Percentiles rank a stretch among this genome's conserved stretches.
Evolutionary conservation across 768 basidiomycete genomes (phyloP).

Genomic region (Asterophora lycoperdoides): DNA sequence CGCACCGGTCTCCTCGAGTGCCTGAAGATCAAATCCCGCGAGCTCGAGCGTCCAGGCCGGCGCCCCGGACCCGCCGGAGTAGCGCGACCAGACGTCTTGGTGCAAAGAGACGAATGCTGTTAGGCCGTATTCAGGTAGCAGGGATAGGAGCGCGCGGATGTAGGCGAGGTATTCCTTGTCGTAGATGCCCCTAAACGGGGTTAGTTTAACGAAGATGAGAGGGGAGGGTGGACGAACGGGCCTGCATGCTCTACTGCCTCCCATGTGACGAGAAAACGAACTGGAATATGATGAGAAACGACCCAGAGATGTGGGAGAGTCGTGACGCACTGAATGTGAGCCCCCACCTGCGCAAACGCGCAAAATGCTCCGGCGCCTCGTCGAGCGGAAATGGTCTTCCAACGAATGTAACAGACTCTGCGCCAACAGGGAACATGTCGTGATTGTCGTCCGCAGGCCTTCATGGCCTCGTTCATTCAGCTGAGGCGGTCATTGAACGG

Average conservation of each 20-base stretch:
- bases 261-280: conserved; percentile 94
- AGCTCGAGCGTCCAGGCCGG: conserved; percentile 92
- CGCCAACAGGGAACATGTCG: conserved; percentile 61
- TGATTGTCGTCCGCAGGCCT: conserved; percentile 72
- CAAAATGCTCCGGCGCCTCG: conserved; percentile 82
- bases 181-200: conserved; percentile 61
- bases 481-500: conserved; percentile 2
- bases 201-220: conserved; percentile 1
- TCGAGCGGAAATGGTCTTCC: conserved; percentile 88
- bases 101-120: conserved; percentile 78
- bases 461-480: conserved; percentile 5
- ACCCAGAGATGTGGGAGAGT: neutral
- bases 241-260: conserved; percentile 94
- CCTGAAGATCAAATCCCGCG: conserved; percentile 79
- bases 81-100: conserved; percentile 96
- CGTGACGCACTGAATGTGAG: conserved; percentile 68
- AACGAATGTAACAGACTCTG: conserved; percentile 73
- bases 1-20: conserved; percentile 77
- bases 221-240: conserved; percentile 56
- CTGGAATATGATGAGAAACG: conserved; percentile 31
- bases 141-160: conserved; percentile 59
- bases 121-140: conserved; percentile 71
- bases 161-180: conserved; percentile 83
- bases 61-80: conserved; percentile 91
- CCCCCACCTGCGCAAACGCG: conserved; percentile 81